phyloP scores from a whole-genome alignment of 2,329 filamentous ascomycete genomes.

The Diaporthe destruens region DNA sequence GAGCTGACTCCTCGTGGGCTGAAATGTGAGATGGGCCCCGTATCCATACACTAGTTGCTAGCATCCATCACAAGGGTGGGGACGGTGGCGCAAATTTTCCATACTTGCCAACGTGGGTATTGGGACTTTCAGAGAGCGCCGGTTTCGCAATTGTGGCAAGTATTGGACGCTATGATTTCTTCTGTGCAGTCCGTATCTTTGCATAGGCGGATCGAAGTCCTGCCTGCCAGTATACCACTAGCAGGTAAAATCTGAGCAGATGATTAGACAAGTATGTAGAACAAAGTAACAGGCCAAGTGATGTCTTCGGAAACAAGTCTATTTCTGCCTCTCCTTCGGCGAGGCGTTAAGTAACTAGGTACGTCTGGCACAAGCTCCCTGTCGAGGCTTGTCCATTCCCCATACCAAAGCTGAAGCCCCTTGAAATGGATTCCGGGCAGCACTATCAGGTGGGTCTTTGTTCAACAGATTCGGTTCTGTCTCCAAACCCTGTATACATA shows the following conservation, averaged over 20 bases:
- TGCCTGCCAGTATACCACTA: background rate
- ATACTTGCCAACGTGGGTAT: background rate
- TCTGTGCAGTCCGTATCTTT: no score
- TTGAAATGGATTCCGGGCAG: constrained; percentile 1
- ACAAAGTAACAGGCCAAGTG: background rate
- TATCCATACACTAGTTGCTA: background rate
- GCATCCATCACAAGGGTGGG: background rate
- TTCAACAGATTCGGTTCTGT: constrained; percentile 1
- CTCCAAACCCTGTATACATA: constrained; percentile 5
- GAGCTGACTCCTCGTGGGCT: background rate
- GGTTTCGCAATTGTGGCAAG: background rate
- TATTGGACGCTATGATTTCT: background rate
- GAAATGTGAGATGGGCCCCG: background rate
- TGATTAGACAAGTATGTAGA: background rate
- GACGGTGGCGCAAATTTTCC: constrained; percentile 2
- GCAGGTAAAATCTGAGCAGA: background rate
- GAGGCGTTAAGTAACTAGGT: no score
- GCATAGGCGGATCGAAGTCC: background rate
- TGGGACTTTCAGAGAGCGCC: background rate
- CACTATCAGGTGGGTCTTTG: constrained; percentile 14
- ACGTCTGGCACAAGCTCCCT: background rate
- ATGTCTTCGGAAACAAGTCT: background rate
- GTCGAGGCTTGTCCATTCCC: background rate
- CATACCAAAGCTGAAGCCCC: background rate
- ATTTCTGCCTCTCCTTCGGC: background rate